Evolutionary conservation across 2,329 filamentous ascomycete genomes (phyloP).

Genomic region (Neonectria ditissima): DNA sequence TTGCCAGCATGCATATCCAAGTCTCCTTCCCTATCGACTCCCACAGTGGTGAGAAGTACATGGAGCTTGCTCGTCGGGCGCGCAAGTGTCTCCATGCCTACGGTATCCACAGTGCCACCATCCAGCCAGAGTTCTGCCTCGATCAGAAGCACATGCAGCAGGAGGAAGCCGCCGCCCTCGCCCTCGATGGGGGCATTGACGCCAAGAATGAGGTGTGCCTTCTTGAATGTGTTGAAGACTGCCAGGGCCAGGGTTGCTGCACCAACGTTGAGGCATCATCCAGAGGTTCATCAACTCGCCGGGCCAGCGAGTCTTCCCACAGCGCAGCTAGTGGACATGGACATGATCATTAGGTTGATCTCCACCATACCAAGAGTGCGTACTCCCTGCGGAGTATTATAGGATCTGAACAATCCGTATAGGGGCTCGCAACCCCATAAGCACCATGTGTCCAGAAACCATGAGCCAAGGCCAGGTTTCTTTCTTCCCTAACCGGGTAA

Average conservation of each 20-base stretch:
- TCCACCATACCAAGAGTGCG: not conserved
- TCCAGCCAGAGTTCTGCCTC: slow-evolving; percentile 89
- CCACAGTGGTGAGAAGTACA: slow-evolving; percentile 83
- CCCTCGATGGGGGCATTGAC: slow-evolving; percentile 51
- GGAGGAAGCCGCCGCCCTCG: slow-evolving; percentile 50
- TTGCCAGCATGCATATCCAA: slow-evolving; percentile 93
- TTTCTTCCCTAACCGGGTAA: slow-evolving; percentile 26
- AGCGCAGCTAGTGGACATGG: slow-evolving; percentile 34
- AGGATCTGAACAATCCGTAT: slow-evolving; percentile 4
- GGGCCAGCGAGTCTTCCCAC: slow-evolving; percentile 51
- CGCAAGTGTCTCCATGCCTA: slow-evolving; percentile 92
- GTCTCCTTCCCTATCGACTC: slow-evolving; percentile 90
- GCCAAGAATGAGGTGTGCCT: slow-evolving; percentile 57
- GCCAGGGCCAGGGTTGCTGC: slow-evolving; percentile 49
- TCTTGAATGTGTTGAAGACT: slow-evolving; percentile 59
- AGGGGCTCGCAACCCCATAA: not conserved
- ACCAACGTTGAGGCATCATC: slow-evolving; percentile 48
- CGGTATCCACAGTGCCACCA: slow-evolving; percentile 96
- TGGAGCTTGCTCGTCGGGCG: slow-evolving; percentile 86
- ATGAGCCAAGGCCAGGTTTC: slow-evolving; percentile 20
- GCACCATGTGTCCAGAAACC: slow-evolving; percentile 3
- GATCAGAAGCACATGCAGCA: slow-evolving; percentile 59
- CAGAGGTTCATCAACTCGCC: slow-evolving; percentile 51
- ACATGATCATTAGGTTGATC: slow-evolving; percentile 24
- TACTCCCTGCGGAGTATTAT: not conserved